Evolutionary conservation across 2,329 filamentous ascomycete species (phyloP), one percentile per base, ranked within the genome.

Genomic region (Neonectria magnoliae): DNA sequence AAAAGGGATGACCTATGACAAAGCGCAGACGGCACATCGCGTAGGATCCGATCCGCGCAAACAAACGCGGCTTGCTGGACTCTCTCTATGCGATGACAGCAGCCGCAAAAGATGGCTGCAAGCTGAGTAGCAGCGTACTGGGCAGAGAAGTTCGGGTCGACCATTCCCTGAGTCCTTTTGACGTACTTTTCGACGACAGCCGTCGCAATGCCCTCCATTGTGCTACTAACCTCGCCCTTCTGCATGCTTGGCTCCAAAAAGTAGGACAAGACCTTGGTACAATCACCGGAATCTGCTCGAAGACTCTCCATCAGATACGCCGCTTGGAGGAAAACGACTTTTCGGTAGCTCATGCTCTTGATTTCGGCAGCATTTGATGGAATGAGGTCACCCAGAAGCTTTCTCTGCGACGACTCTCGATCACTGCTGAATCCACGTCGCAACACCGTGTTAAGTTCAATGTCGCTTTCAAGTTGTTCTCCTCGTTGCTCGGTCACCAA

Each of bases 371-470:
- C 89, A 72, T 91, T 92, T 6, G 87, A 85, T 1, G 95, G 93
- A 29, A 99, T 83, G 50, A 96, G 86, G 66, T 88, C 87, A 4
- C 86, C 84, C 22, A 99, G 85, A 8, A 89, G 86, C 73, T 90
- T 92, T 82, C 97, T 98, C 76, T 97, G 94, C 67, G 91, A 87
- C 2, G 89, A 81, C 59, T 93, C 90, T 66, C 94, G 89, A 31
- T 95, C 92, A 6, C 90, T 88, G 68, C 89, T 93, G 83, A 93
- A 93, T 18, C 94, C 95, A 65, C 96, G 89, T 64, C 95, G 90
- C 55, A 99, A 84, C 18, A 98, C 92, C 1, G 94, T 97, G 75
- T 99, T 98, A 44, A 99, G 87, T 75, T 99, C 96, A 60, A 99
- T 95, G 70, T 98, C 96, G 76, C 94, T 98, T 78, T 99, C 96